Percentiles rank a stretch among this genome's conserved stretches.
phyloP scores from a whole-genome alignment of 257 asterid species.

The Przewalskia tangutica region DNA sequence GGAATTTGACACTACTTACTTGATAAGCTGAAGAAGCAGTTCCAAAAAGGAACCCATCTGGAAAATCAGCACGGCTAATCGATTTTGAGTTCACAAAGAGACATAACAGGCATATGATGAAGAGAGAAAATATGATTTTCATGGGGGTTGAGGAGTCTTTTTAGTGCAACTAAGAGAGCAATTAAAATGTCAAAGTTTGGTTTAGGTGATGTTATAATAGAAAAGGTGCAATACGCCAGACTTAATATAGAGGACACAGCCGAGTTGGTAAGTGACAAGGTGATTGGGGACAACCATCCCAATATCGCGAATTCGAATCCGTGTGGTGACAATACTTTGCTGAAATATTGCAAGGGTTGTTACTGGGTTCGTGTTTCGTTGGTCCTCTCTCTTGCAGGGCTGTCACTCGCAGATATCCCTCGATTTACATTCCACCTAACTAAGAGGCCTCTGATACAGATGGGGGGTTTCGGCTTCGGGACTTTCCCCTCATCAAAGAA shows the following conservation, averaged over 20 bases:
- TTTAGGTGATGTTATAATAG: neutral
- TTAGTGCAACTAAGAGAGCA: neutral
- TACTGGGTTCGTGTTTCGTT: too few species aligned
- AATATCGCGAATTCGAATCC: too few species aligned
- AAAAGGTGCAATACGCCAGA: neutral
- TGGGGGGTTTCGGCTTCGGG: too few species aligned
- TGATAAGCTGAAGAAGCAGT: constrained; percentile 96
- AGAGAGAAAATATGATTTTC: constrained; percentile 11
- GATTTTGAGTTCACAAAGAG: constrained; percentile 26
- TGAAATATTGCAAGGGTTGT: too few species aligned
- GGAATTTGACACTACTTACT: constrained; percentile 19
- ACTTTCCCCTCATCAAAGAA: too few species aligned
- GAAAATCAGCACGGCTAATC: constrained; percentile 51
- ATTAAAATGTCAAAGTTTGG: neutral
- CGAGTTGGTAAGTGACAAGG: too few species aligned
- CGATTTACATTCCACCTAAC: too few species aligned
- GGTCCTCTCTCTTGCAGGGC: too few species aligned
- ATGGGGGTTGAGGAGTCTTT: constrained; percentile 2
- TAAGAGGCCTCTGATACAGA: too few species aligned
- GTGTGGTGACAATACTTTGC: too few species aligned
- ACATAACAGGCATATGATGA: constrained; percentile 6
- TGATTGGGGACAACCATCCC: too few species aligned
- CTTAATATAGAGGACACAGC: neutral
- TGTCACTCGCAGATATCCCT: too few species aligned
- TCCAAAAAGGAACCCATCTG: constrained; percentile 69